phyloP scores from a whole-genome alignment of 1,284 basidiomycete species.

The Cystobasidium slooffiae region DNA sequence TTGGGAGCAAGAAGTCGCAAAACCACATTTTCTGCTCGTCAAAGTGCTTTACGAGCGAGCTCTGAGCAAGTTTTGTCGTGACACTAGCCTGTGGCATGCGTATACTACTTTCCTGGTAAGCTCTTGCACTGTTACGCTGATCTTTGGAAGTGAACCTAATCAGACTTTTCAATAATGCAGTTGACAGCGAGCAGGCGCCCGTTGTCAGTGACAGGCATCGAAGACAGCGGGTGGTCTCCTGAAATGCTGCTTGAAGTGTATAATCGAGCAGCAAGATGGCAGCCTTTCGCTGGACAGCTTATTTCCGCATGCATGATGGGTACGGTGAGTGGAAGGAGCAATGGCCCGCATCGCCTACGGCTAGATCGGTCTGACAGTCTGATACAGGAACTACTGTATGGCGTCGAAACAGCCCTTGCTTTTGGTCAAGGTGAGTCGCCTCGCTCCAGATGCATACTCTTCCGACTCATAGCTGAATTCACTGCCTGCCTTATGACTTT shows the following conservation, averaged over 20 bases:
- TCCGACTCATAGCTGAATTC: background rate
- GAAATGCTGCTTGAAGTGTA: background rate
- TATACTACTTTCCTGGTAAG: background rate
- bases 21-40: constrained; percentile 68
- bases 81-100: background rate
- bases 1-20: constrained; percentile 67
- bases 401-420: background rate
- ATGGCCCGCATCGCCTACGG: too few relatives aligned
- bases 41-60: constrained; percentile 74
- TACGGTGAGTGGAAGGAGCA: background rate
- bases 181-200: background rate
- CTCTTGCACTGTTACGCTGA: background rate
- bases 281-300: background rate
- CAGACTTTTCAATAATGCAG: background rate
- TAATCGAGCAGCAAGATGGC: background rate
- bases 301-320: constrained; percentile 2
- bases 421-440: constrained; percentile 12
- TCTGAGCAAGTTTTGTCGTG: constrained; percentile 57
- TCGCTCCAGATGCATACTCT: background rate
- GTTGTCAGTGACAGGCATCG: background rate
- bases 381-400: background rate
- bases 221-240: background rate
- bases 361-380: too few relatives aligned
- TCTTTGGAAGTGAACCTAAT: background rate
- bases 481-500: background rate